A percentile compares a stretch with the other conserved stretches of the same genome.
phyloP scores from a whole-genome alignment of 2,329 filamentous ascomycete genomes.

The Arthrobotrys musiformis region DNA sequence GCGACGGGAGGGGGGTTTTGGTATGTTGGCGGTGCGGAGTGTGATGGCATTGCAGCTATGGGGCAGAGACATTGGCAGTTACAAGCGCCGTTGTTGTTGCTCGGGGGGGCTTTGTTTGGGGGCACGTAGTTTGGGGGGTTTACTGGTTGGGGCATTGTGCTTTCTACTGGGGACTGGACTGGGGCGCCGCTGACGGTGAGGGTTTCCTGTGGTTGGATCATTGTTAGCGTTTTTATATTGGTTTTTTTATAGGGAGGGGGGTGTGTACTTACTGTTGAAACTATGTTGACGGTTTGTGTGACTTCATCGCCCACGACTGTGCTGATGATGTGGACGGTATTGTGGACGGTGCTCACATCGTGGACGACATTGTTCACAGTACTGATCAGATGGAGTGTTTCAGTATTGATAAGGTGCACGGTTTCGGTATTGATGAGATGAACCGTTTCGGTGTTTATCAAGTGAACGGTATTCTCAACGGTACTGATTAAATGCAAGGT shows the following conservation, averaged over 20 bases:
- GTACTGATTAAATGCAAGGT: conserved; percentile 27
- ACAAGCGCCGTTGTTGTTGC: conserved; percentile 20
- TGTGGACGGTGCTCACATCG: conserved; percentile 1
- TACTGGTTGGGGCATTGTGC: conserved; percentile 8
- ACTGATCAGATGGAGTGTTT: conserved; percentile 26
- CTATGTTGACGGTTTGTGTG: conserved; percentile 26
- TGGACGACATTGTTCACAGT: conserved; percentile 9
- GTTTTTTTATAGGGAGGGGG: not conserved
- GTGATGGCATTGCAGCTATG: conserved; percentile 17
- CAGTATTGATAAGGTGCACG: conserved; percentile 13
- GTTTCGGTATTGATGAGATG: conserved; percentile 14
- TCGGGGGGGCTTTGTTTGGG: conserved; percentile 11
- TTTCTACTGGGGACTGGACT: conserved; percentile 13
- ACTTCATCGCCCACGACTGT: not conserved
- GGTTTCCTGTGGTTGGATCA: conserved; percentile 7
- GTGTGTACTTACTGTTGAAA: conserved; percentile 27
- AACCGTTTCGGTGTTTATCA: conserved; percentile 18
- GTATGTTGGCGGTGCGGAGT: not conserved
- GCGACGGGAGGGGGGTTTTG: not conserved
- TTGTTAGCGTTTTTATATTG: not conserved
- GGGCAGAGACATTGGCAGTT: conserved; percentile 51
- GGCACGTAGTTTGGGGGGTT: not conserved
- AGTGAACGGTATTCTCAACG: conserved; percentile 21
- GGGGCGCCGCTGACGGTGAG: conserved; percentile 42
- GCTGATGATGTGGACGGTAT: conserved; percentile 12